A percentile compares a stretch with the other conserved stretches of the same genome.
phyloP scores from a whole-genome alignment of 2,329 filamentous ascomycete genomes.

The Exophiala sp. region DNA sequence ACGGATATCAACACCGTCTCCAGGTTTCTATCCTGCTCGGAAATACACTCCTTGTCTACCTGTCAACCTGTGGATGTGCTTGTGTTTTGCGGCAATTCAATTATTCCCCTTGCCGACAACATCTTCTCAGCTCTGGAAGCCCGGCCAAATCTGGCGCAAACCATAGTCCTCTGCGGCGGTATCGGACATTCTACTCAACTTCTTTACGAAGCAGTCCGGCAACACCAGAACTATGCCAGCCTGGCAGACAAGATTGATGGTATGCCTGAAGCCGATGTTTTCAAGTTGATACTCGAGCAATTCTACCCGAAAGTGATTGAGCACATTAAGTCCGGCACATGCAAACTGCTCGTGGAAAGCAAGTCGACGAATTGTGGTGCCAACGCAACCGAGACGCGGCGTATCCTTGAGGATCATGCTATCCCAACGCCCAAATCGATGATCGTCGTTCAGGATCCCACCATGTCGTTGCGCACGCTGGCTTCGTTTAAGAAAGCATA shows the following conservation, averaged over 20 bases:
- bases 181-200: conserved; percentile 45
- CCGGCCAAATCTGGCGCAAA: conserved; percentile 33
- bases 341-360: conserved; percentile 41
- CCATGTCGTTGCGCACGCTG: conserved; percentile 43
- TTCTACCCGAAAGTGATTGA: conserved; percentile 24
- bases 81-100: conserved; percentile 40
- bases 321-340: conserved; percentile 28
- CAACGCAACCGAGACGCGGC: conserved; percentile 40
- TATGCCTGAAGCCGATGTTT: conserved; percentile 40
- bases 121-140: conserved; percentile 36
- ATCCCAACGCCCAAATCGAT: conserved; percentile 29
- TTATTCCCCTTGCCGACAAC: conserved; percentile 35
- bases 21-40: conserved; percentile 31
- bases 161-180: conserved; percentile 44
- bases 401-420: conserved; percentile 34
- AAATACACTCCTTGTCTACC: conserved; percentile 24
- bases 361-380: conserved; percentile 47
- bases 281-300: conserved; percentile 35
- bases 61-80: conserved; percentile 35
- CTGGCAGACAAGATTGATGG: conserved; percentile 33
- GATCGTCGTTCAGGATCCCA: conserved; percentile 46
- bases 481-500: conserved; percentile 43
- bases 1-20: conserved; percentile 34
- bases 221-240: conserved; percentile 30
- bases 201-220: conserved; percentile 41